Conservation (phyloP, 768 basidiomycete species). For the Boletus sp. region DNA sequence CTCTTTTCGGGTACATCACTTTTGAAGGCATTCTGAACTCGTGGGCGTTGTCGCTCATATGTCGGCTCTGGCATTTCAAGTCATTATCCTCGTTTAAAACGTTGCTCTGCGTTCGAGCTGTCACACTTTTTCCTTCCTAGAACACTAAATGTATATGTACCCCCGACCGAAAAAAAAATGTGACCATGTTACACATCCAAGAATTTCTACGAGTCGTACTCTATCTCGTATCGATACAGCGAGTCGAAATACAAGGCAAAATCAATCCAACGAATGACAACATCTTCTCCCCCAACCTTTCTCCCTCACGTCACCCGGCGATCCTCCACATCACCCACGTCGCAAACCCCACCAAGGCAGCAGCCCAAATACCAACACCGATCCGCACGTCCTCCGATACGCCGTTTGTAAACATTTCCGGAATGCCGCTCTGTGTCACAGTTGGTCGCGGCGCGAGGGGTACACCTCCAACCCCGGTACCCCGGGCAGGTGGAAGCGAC, state of each 20-base stretch:
- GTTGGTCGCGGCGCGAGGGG: constrained; percentile 25
- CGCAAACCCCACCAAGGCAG: constrained; percentile 6
- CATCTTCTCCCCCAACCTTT: background rate
- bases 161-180: too few relatives aligned
- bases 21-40: constrained; percentile 5
- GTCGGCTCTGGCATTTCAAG: background rate
- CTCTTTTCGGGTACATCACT: constrained; percentile 15
- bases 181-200: constrained; percentile 10
- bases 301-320: constrained; percentile 4
- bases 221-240: constrained; percentile 4
- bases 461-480: constrained; percentile 28
- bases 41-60: background rate
- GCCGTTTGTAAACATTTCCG: constrained; percentile 11
- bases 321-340: constrained; percentile 21
- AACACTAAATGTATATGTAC: too few relatives aligned
- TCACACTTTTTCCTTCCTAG: background rate
- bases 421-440: constrained; percentile 7
- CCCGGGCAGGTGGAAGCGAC: constrained; percentile 19
- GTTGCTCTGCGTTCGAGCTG: background rate
- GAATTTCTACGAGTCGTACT: background rate
- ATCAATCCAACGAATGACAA: background rate
- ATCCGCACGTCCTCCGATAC: constrained; percentile 11
- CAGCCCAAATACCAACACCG: constrained; percentile 18
- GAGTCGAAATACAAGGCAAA: background rate
- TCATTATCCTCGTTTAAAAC: too few relatives aligned